Evolutionary conservation across 2,329 filamentous ascomycete species (phyloP).

Genomic region (Fusarium hostae): DNA sequence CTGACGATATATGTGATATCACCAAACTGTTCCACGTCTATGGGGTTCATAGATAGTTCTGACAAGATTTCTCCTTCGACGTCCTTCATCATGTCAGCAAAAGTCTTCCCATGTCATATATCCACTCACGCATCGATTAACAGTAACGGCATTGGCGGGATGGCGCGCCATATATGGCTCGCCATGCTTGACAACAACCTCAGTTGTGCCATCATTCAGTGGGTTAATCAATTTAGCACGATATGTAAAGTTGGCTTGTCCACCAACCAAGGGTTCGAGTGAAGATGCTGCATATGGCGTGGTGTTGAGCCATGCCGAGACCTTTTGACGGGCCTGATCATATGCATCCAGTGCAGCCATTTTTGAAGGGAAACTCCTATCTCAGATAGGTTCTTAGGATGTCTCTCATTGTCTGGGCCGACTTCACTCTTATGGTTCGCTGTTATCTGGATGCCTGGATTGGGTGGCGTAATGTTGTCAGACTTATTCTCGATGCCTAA

Average conservation of each 20-base stretch:
- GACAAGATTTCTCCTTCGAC: background rate
- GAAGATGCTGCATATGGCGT: background rate
- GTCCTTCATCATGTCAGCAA: background rate
- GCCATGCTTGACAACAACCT: conserved; percentile 5
- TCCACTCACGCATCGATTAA: background rate
- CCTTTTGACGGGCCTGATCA: background rate
- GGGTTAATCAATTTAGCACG: background rate
- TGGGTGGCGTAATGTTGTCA: background rate
- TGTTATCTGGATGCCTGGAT: background rate
- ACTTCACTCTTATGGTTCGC: background rate
- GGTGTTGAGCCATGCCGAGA: background rate
- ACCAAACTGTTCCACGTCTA: rapidly evolving
- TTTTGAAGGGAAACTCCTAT: background rate
- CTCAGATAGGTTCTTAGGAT: rapidly evolving
- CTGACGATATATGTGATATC: background rate
- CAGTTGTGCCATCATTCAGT: background rate
- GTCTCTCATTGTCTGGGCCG: rapidly evolving
- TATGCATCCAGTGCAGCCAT: background rate
- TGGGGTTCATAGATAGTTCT: background rate
- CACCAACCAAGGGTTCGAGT: background rate
- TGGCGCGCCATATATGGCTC: conserved; percentile 9
- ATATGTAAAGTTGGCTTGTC: conserved; percentile 2
- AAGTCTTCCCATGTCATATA: rapidly evolving
- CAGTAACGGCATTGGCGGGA: background rate
- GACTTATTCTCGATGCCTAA: background rate